A percentile compares a stretch with the other conserved stretches of the same genome.
phyloP scores from a whole-genome alignment of 2,329 filamentous ascomycete genomes.

The Aspergillus candidus region DNA sequence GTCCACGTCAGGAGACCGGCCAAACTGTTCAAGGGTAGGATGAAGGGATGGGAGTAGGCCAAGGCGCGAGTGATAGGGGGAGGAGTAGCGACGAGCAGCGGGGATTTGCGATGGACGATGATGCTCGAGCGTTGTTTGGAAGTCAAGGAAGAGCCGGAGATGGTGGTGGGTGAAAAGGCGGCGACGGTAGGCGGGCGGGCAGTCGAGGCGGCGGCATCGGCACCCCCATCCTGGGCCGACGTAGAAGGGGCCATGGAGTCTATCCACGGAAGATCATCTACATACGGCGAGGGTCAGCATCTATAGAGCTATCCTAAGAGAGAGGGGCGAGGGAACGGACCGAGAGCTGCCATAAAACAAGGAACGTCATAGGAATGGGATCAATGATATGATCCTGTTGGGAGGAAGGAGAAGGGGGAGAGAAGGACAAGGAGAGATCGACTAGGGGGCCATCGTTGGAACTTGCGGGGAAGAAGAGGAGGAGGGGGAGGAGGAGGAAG shows the following conservation, averaged over 20 bases:
- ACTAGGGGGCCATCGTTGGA: not conserved
- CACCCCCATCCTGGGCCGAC: constrained; percentile 33
- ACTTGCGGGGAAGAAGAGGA: too few species aligned
- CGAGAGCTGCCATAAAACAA: constrained; percentile 48
- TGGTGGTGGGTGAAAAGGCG: constrained; percentile 78
- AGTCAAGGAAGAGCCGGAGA: constrained; percentile 61
- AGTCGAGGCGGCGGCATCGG: constrained; percentile 1
- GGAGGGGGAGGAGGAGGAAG: not conserved
- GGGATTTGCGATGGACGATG: constrained; percentile 94
- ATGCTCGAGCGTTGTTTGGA: constrained; percentile 81
- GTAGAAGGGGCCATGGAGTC: constrained; percentile 47
- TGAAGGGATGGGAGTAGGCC: constrained; percentile 91
- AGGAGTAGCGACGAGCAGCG: constrained; percentile 83
- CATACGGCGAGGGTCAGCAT: constrained; percentile 20
- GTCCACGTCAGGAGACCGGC: constrained; percentile 90
- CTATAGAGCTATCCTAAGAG: not conserved
- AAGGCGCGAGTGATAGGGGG: constrained; percentile 90
- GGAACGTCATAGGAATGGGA: constrained; percentile 28
- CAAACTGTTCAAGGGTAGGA: constrained; percentile 80
- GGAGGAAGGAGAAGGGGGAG: constrained; percentile 4
- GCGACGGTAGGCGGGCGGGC: constrained; percentile 68
- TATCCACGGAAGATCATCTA: constrained; percentile 48
- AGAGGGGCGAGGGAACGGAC: constrained; percentile 24
- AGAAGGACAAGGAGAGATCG: not conserved
- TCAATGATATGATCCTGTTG: constrained; percentile 23